A percentile compares a stretch with the other conserved stretches of the same genome.
phyloP scores from a whole-genome alignment of 2,329 filamentous ascomycete genomes.

The Teratosphaeria destructans region DNA sequence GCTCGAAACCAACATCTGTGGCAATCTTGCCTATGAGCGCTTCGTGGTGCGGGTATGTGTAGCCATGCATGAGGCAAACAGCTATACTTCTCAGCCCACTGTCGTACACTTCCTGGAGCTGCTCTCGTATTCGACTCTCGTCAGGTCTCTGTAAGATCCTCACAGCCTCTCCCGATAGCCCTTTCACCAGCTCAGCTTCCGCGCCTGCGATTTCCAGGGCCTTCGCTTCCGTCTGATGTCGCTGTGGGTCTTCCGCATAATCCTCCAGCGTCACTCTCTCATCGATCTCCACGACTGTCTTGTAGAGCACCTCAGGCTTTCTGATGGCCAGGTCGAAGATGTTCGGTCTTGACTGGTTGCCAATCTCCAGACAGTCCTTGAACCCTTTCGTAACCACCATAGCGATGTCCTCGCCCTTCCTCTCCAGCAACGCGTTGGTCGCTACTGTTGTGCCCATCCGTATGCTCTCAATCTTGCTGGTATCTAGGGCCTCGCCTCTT shows the following conservation, averaged over 20 bases:
- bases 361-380: slow-evolving; percentile 77
- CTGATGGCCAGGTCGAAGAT: slow-evolving; percentile 85
- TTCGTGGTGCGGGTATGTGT: slow-evolving; percentile 83
- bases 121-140: slow-evolving; percentile 44
- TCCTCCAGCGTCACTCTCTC: slow-evolving; percentile 87
- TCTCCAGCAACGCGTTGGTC: slow-evolving; percentile 80
- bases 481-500: slow-evolving; percentile 70
- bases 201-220: slow-evolving; percentile 36
- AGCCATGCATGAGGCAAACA: slow-evolving; percentile 84
- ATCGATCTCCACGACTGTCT: slow-evolving; percentile 76
- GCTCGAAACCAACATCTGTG: slow-evolving; percentile 67
- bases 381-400: slow-evolving; percentile 83
- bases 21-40: slow-evolving; percentile 66
- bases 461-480: slow-evolving; percentile 75
- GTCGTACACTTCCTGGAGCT: slow-evolving; percentile 58
- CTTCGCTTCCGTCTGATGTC: slow-evolving; percentile 47
- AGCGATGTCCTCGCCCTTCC: slow-evolving; percentile 81
- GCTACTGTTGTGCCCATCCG: slow-evolving; percentile 94
- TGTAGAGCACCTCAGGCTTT: slow-evolving; percentile 80
- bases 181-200: slow-evolving; percentile 53
- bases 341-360: slow-evolving; percentile 78
- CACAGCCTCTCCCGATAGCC: slow-evolving; percentile 64
- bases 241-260: slow-evolving; percentile 75
- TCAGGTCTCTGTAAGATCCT: slow-evolving; percentile 56
- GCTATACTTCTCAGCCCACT: slow-evolving; percentile 70